Evolutionary conservation across 768 basidiomycete species (phyloP).

Genomic region (Tricholoma terreum): DNA sequence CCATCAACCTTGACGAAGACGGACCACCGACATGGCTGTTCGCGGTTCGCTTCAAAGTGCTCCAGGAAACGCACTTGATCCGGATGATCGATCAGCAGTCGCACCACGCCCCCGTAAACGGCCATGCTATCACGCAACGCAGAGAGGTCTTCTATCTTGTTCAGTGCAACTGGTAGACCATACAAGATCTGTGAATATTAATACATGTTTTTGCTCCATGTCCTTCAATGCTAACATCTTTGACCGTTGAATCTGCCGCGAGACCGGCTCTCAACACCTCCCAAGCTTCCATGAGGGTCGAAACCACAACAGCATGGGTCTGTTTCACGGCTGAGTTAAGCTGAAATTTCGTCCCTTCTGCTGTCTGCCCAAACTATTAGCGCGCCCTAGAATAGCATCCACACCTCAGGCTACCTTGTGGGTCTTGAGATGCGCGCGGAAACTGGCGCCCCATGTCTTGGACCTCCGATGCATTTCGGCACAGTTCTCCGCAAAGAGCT

Average conservation of each 20-base stretch:
- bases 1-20: conserved; percentile 81
- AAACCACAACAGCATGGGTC: conserved; percentile 68
- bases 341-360: conserved; percentile 72
- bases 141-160: conserved; percentile 72
- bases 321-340: conserved; percentile 50
- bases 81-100: conserved; percentile 74
- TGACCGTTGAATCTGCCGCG: conserved; percentile 67
- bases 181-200: conserved; percentile 63
- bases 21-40: conserved; percentile 55
- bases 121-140: conserved; percentile 53
- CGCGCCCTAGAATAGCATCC: not conserved
- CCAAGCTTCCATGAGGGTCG: conserved; percentile 85
- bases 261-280: conserved; percentile 64
- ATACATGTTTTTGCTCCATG: not conserved
- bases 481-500: conserved; percentile 71
- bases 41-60: conserved; percentile 47
- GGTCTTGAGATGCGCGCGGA: conserved; percentile 84
- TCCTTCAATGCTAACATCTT: conserved; percentile 55
- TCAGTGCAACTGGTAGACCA: conserved; percentile 65
- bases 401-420: conserved; percentile 66
- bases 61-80: conserved; percentile 68
- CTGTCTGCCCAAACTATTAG: conserved; percentile 45
- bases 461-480: conserved; percentile 67
- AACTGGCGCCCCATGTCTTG: conserved; percentile 61
- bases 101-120: conserved; percentile 53